Base-by-base conservation (phyloP, 2,329 filamentous ascomycete genomes). In the Simplicillium aogashimaense region DNA sequence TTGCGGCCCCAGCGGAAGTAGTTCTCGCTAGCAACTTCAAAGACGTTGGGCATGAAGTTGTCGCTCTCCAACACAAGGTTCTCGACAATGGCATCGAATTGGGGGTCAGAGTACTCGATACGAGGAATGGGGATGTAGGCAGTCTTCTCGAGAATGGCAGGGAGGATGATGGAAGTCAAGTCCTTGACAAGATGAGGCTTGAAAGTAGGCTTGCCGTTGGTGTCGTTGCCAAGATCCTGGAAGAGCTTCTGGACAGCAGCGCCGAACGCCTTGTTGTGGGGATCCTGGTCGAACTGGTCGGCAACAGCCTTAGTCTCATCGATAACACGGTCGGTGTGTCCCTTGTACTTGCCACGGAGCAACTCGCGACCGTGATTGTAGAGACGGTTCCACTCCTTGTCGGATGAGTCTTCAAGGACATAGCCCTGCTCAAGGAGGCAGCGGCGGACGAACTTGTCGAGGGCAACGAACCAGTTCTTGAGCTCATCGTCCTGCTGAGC, bases 1-100 rank as follows among this genome's bases (percentile, higher is more conserved):
- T 94, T 95, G 57, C 92, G 87, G 30, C 90, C 92, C 81, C 85
- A 95, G 50, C 86, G 81, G 76, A 89, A 87, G 69, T 92, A 94
- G 69, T 97, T 92, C 66, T 97, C 89, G 57, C 80, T 92, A 43
- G 81, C 77, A 45, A 97, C 74, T 61, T 98, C 90, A 31, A 94
- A 63, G 5, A 90, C 74, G 53, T 98, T 98, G 47, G 92, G 92
- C 65, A 89, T 87, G 51, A 98, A 80, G 65, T 98, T 98, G 69
- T 97, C 89, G 49, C 86, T 89, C 67, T 98, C 92, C 39, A 98
- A 76, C 35, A 95, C 83, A 10, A 98, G 69, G 61, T 98, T 98
- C 69, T 98, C 92, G 35, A 98, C 76, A 37, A 97, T 76, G 37
- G 83, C 83, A 61, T 98, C 92, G 38, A 94, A 71, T 70, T 82